phyloP scores from a whole-genome alignment of 2,329 filamentous ascomycete species.

The Cladosporium sp. region DNA sequence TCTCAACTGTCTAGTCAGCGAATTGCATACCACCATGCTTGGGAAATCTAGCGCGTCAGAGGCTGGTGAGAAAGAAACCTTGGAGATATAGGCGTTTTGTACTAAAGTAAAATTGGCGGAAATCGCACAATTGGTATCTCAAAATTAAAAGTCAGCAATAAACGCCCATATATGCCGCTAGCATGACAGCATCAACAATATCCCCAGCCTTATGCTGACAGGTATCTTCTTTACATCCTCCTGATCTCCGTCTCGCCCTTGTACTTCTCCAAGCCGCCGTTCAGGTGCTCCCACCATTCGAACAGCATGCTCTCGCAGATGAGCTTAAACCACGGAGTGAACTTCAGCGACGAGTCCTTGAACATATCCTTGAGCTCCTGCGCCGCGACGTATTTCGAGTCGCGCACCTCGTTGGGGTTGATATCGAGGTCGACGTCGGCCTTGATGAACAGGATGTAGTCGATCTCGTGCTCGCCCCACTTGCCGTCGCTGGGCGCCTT shows the following conservation, averaged over 20 bases:
- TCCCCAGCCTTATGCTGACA: neutral
- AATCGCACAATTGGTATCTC: constrained; percentile 11
- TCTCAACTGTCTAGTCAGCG: too few relatives aligned
- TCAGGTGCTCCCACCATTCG: constrained; percentile 90
- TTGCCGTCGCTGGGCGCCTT: constrained; percentile 94
- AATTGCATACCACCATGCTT: too few relatives aligned
- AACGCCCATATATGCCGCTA: constrained; percentile 10
- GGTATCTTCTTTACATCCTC: constrained; percentile 54
- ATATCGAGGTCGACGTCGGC: constrained; percentile 75
- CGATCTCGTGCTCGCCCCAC: constrained; percentile 99
- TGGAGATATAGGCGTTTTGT: neutral
- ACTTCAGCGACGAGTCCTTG: constrained; percentile 69
- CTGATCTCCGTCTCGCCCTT: constrained; percentile 79
- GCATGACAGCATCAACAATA: constrained; percentile 4
- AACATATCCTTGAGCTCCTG: constrained; percentile 83
- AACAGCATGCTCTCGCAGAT: constrained; percentile 98
- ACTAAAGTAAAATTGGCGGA: constrained; percentile 8
- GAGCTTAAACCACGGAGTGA: constrained; percentile 99
- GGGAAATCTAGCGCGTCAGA: too few relatives aligned
- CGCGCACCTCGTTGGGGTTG: constrained; percentile 85
- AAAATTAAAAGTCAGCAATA: constrained; percentile 9
- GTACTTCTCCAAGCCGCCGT: constrained; percentile 76
- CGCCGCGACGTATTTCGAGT: constrained; percentile 74
- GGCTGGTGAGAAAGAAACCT: too few relatives aligned
- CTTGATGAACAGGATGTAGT: constrained; percentile 98